Conservation (phyloP, 768 basidiomycete genomes). For the Tephrocybe sp. region DNA sequence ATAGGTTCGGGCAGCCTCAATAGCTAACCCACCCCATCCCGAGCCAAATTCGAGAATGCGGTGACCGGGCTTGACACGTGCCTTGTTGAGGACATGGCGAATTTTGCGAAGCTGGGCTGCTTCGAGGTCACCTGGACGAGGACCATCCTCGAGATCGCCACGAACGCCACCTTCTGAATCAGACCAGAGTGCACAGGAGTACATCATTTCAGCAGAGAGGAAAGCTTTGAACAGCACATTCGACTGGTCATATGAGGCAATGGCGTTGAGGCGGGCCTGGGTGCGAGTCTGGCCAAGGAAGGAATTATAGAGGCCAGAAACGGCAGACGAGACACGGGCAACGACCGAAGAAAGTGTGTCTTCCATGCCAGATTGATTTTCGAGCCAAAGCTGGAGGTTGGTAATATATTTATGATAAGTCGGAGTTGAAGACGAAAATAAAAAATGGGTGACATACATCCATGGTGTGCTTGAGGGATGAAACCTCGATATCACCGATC, state of each 20-base stretch:
- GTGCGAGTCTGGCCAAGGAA: constrained; percentile 72
- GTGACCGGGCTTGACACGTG: constrained; percentile 75
- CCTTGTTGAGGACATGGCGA: constrained; percentile 72
- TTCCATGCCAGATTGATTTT: constrained; percentile 60
- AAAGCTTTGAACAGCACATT: constrained; percentile 88
- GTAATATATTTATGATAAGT: constrained; percentile 9
- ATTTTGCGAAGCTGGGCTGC: constrained; percentile 84
- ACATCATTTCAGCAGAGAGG: constrained; percentile 90
- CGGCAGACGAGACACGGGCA: constrained; percentile 52
- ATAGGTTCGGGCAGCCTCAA: constrained; percentile 71
- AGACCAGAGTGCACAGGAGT: constrained; percentile 84
- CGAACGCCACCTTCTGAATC: constrained; percentile 79
- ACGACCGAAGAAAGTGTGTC: constrained; percentile 55
- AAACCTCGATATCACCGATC: constrained; percentile 66
- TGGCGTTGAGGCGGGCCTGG: constrained; percentile 74
- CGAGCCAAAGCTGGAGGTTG: constrained; percentile 55
- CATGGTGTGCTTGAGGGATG: constrained; percentile 58
- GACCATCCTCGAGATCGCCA: constrained; percentile 61
- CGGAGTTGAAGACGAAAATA: constrained; percentile 3
- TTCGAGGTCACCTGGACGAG: constrained; percentile 66
- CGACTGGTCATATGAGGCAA: constrained; percentile 89
- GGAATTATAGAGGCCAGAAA: constrained; percentile 65
- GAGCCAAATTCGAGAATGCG: constrained; percentile 87
- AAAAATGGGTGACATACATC: constrained; percentile 42
- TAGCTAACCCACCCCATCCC: constrained; percentile 93